Percentiles rank a stretch among this genome's conserved stretches.
Evolutionary conservation across 208 protist species (phyloP).

Genomic region (Crithidia expoeki): DNA sequence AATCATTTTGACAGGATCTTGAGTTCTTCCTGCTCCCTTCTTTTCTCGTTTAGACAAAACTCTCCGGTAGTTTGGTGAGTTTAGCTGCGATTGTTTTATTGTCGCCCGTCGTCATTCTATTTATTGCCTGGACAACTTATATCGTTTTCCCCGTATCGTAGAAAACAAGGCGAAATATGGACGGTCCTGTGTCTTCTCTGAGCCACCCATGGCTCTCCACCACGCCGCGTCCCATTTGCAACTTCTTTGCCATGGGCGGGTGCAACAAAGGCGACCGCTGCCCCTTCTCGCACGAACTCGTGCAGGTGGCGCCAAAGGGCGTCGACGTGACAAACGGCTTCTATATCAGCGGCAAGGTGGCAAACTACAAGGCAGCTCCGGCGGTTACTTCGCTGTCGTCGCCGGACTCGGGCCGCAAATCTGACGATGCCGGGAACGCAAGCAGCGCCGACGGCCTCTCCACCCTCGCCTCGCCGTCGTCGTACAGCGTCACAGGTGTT

Average conservation of each 20-base stretch:
- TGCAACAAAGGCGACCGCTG: constrained; percentile 43
- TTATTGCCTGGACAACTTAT: too few species aligned
- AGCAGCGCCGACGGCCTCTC: constrained; percentile 37
- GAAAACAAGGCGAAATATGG: background rate
- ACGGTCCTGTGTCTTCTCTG: background rate
- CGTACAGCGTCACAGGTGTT: constrained; percentile 21
- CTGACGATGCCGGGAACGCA: constrained; percentile 20
- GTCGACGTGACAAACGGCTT: constrained; percentile 48
- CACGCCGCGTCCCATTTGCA: constrained; percentile 38
- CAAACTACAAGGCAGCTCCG: constrained; percentile 40
- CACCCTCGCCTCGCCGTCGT: constrained; percentile 34
- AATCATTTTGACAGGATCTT: too few species aligned
- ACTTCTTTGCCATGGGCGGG: constrained; percentile 60
- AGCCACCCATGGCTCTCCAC: constrained; percentile 1
- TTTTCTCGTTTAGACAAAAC: too few species aligned
- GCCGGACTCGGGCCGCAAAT: constrained; percentile 14
- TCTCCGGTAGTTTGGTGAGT: too few species aligned
- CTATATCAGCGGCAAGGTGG: constrained; percentile 54
- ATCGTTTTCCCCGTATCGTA: too few species aligned
- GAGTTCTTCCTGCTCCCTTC: too few species aligned
- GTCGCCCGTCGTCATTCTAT: too few species aligned
- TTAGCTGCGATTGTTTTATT: too few species aligned
- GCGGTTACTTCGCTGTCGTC: constrained; percentile 12
- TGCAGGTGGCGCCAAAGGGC: constrained; percentile 44
- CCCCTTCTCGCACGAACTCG: constrained; percentile 49